Conservation (phyloP, 2,329 filamentous ascomycete genomes). For the Metarhizium brunneum region DNA sequence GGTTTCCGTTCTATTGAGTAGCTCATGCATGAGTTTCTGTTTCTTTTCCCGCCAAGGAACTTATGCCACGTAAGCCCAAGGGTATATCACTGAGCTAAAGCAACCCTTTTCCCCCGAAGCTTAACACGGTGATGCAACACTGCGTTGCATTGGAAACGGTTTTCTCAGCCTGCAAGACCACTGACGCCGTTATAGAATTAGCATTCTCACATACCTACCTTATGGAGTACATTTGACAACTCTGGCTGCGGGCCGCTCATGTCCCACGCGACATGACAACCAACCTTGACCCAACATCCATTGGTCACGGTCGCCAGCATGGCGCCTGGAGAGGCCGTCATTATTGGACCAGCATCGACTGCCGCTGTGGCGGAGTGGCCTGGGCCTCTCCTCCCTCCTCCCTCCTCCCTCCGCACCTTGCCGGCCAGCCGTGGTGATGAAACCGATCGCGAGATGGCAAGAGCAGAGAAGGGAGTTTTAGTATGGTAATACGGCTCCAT, state of each 20-base stretch:
- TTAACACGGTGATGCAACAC: not conserved
- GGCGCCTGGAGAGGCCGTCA: too few relatives aligned
- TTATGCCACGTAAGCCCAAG: not conserved
- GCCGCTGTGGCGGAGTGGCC: too few relatives aligned
- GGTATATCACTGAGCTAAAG: not conserved
- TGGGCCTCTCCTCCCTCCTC: too few relatives aligned
- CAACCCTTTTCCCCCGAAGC: conserved; percentile 5
- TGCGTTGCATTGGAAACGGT: not conserved
- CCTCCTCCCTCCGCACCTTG: not conserved
- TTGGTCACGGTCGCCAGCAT: too few relatives aligned
- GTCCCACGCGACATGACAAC: not conserved
- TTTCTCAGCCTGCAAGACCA: not conserved
- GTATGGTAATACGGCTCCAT: not conserved
- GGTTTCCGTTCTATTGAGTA: not conserved
- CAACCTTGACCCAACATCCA: not conserved
- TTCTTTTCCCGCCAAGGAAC: not conserved
- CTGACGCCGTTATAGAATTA: too few relatives aligned
- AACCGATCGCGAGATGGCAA: not conserved
- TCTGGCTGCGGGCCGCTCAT: not conserved
- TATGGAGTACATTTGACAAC: not conserved
- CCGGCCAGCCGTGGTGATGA: not conserved
- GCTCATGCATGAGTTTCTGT: not conserved
- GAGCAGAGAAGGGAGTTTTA: not conserved
- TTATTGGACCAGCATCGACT: too few relatives aligned
- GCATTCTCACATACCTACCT: too few relatives aligned